Evolutionary conservation across 1,139 yeast genomes (phyloP).

Genomic region (Yamadazyma atlantica): DNA sequence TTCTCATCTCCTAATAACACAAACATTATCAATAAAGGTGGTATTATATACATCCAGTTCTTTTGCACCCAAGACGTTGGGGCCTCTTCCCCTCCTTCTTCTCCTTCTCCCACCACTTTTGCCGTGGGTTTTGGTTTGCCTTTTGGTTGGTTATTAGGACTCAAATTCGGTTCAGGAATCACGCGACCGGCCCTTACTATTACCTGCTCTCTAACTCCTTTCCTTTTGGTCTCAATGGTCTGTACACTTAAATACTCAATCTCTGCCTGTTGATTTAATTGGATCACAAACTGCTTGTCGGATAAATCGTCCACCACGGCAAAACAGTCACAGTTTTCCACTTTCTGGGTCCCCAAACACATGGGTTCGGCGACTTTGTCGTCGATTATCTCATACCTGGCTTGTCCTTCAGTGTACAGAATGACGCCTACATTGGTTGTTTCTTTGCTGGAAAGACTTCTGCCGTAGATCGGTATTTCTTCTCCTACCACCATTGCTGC

Average conservation of each 20-base stretch:
- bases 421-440: too few species aligned
- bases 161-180: conserved; percentile 30
- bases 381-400: conserved; percentile 2
- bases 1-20: conserved; percentile 27
- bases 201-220: conserved; percentile 5
- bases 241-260: conserved; percentile 12
- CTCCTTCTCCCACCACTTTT: conserved; percentile 20
- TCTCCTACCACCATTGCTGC: too few species aligned
- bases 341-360: conserved; percentile 33
- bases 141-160: conserved; percentile 18
- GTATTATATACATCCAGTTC: conserved; percentile 53
- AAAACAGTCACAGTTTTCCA: conserved; percentile 33
- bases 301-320: conserved; percentile 16
- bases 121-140: too few species aligned
- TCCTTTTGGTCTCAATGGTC: not conserved
- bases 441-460: too few species aligned
- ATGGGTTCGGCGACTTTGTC: conserved; percentile 5
- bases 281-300: conserved; percentile 14
- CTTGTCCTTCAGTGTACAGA: too few species aligned
- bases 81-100: conserved; percentile 26
- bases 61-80: conserved; percentile 51
- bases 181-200: conserved; percentile 8
- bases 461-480: conserved; percentile 17
- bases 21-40: conserved; percentile 39
- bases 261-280: conserved; percentile 2